Evolutionary conservation across 2,329 filamentous ascomycete genomes (phyloP).

Genomic region (Ceratocystis colombiana): DNA sequence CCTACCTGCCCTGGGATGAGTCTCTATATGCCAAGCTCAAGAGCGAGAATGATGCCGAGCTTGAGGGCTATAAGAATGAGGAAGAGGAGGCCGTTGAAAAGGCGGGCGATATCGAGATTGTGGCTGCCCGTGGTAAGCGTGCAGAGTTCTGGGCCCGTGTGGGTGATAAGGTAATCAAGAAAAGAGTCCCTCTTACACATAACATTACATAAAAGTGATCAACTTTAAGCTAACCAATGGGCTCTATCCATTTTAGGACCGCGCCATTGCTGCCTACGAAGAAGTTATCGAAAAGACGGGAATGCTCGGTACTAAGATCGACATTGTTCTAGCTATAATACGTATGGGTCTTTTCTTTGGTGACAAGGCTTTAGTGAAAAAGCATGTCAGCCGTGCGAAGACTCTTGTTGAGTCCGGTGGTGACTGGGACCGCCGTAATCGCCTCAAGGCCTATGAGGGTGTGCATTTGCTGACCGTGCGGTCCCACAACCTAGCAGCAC

Average conservation of each 20-base stretch:
- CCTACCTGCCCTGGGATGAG: conserved; percentile 84
- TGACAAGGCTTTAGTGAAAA: conserved; percentile 84
- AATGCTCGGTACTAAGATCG: conserved; percentile 92
- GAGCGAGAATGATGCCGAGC: conserved; percentile 66
- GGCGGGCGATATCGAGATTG: conserved; percentile 89
- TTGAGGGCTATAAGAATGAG: conserved; percentile 69
- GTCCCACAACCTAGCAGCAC: conserved; percentile 79
- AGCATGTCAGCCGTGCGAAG: conserved; percentile 82
- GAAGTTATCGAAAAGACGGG: conserved; percentile 94
- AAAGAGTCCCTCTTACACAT: too few species aligned
- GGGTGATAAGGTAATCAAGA: conserved; percentile 69
- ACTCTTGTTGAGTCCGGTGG: conserved; percentile 86
- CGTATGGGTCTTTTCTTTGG: conserved; percentile 93
- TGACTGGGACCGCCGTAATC: conserved; percentile 97
- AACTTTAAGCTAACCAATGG: not conserved
- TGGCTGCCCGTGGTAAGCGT: conserved; percentile 83
- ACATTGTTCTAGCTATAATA: conserved; percentile 91
- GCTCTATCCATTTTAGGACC: conserved; percentile 53
- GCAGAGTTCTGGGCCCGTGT: conserved; percentile 94
- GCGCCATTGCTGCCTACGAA: conserved; percentile 86
- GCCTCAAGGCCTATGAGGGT: conserved; percentile 96
- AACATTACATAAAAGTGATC: too few species aligned
- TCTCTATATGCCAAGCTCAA: conserved; percentile 67
- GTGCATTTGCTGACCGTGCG: conserved; percentile 86
- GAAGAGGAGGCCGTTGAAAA: conserved; percentile 92